Evolutionary conservation across 2,329 filamentous ascomycete genomes (phyloP), one percentile per base, ranked within the genome.

Genomic region (Trichoderma semiorbis): DNA sequence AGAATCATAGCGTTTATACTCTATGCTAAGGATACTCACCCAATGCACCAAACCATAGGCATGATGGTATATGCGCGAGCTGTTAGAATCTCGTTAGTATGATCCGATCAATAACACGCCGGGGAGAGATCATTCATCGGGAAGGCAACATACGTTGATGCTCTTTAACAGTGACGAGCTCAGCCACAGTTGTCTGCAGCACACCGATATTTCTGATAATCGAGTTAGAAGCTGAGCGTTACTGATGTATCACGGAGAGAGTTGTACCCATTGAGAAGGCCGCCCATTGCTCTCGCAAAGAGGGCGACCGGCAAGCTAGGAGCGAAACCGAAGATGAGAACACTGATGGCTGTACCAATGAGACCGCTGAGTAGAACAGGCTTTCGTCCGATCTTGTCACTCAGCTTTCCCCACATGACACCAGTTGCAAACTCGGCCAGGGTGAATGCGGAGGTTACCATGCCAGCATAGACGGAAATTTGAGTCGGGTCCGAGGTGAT

Each of bases 31-130:
- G 53, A 10, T 18, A 83, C 86, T 83, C 85, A 93, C 86, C 96
- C 96, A 78, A 99, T 87, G 79, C 95, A 98, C 96, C 96, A 99
- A 30, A 98, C 93, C 80, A 97, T 94, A 7, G 96, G 96, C 94
- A 99, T 98, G 76, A 98, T 95, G 14, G 95, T 94, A 83, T 97
- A 99, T 64, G 95, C 96, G 77, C 93, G 93, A 76, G 95, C 92
- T 94, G 57, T 71, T 10, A 28, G 69, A 36, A 28, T 28, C 16
- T 3, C 60, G 77, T 84, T 75, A 81, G 78, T 50, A 61, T 61
- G 39, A 0, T 39, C 16, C 26, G 11, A 26, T 18, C 26, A 21
- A 18, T 30, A 26, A 43, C 36, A 58, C 34, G 39, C 34, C 21
- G 12, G 28, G 30, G n/a, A 18, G 11, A 7, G 63, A 39, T 50